Evolutionary conservation across 495 filamentous ascomycete species (phyloP), one percentile per base, ranked within the genome.

Genomic region (Podospora appendiculata): DNA sequence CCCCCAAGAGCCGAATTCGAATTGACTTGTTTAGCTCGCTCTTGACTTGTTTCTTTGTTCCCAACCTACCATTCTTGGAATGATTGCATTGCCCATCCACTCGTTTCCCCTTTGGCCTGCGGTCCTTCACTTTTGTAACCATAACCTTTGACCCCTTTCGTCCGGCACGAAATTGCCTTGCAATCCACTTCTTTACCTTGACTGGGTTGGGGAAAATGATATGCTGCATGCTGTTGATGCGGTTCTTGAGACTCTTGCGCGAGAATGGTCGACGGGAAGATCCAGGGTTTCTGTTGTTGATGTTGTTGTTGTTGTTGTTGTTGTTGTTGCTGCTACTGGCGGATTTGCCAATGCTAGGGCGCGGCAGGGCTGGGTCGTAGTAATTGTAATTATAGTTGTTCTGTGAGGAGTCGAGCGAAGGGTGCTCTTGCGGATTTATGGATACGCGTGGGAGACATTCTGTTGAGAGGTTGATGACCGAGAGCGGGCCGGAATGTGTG

Each of bases 121-220:
- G 7, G 33, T 48, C 41, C 49, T 33, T 52, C 0, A 53, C 49
- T 52, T 51, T 54, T 25, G 38, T 51, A n/a, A 58, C 50, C 10
- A 55, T 45, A 1, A 52, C 56, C 40, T 49, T 47, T 3, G 56
- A 48, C 19, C 56, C 58, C 56, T 56, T 61, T 11, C 56, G 50
- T 18, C 57, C 48, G 0, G 53, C 59, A 9, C 46, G 47, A 17
- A 59, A 59, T 50, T 56, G 49, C n/a, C 56, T 47, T 8, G 50
- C 53, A 11, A 61, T 32, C 59, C 59, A 61, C 17, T 59, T 59
- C 50, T 56, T 61, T 50, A 58, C 59, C 42, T 59, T 59, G 38
- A 52, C 35, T 1, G 53, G 25, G 10, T 32, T 9, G 6, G n/a
- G 41, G 5, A 25, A 25, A 2, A 25, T 25, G 25, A 25, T 25